A percentile compares a stretch with the other conserved stretches of the same genome.
Evolutionary conservation across 192 early-diverging fungal species (phyloP).

Genomic region (Haplosporangium gracile): DNA sequence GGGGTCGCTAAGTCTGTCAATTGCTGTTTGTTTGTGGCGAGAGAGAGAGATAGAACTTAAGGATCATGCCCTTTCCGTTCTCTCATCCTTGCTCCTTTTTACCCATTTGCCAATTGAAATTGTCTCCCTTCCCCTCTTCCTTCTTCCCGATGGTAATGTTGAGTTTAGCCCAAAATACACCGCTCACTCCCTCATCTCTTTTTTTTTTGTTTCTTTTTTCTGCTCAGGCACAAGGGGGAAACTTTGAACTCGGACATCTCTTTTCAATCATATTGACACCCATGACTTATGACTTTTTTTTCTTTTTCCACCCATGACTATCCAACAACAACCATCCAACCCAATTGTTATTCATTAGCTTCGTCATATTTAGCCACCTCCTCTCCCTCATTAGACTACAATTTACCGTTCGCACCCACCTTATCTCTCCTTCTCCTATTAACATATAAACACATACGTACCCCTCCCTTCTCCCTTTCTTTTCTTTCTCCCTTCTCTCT

Average conservation of each 20-base stretch:
- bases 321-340: neutral
- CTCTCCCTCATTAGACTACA: too few relatives aligned
- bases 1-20: too few relatives aligned
- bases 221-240: neutral
- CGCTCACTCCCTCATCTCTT: neutral
- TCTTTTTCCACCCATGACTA: neutral
- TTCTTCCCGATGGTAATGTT: neutral
- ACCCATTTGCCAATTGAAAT: too few relatives aligned
- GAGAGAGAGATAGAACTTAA: slow-evolving; percentile 11
- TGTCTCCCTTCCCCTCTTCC: neutral
- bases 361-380: neutral
- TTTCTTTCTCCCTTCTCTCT: slow-evolving; percentile 12
- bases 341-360: neutral
- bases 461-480: slow-evolving; percentile 9
- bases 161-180: neutral
- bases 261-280: neutral
- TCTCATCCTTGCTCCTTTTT: too few relatives aligned
- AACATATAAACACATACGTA: too few relatives aligned
- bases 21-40: too few relatives aligned
- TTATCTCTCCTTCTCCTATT: slow-evolving; percentile 4
- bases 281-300: neutral
- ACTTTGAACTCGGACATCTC: neutral
- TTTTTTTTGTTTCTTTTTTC: neutral
- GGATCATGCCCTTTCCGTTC: slow-evolving; percentile 10
- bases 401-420: neutral